Evolutionary conservation across 805 yeast genomes (phyloP).

Genomic region (Starmerella kuoi): DNA sequence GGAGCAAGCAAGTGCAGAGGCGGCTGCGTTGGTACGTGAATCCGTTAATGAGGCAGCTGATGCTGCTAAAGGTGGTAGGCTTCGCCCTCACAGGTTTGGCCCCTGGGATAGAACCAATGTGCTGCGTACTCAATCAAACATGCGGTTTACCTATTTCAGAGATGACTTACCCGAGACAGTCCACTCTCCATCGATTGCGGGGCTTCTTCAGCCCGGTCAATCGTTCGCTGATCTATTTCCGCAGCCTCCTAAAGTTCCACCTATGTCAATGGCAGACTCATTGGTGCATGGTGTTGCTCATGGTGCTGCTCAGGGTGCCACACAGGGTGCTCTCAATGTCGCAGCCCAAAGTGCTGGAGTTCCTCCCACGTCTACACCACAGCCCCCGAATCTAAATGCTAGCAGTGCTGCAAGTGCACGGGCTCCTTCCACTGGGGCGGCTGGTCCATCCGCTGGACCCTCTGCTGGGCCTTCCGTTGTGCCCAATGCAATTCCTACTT

Average conservation of each 20-base stretch:
- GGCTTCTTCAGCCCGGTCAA: constrained; percentile 53
- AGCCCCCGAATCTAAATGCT: neutral
- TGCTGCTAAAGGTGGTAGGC: constrained; percentile 36
- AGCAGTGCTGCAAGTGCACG: neutral
- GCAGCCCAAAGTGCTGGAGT: neutral
- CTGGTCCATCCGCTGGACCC: neutral
- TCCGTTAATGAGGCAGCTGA: constrained; percentile 46
- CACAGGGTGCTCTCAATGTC: constrained; percentile 5
- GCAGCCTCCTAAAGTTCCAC: constrained; percentile 2
- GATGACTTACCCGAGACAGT: constrained; percentile 82
- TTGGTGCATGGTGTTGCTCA: constrained; percentile 6
- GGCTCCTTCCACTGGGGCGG: neutral
- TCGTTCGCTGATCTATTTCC: constrained; percentile 50
- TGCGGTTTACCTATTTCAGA: constrained; percentile 84
- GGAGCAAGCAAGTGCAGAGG: constrained; percentile 30
- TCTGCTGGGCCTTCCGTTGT: neutral
- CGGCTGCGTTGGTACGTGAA: constrained; percentile 27
- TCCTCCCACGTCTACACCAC: neutral
- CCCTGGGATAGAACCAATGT: constrained; percentile 48
- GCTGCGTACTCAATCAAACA: constrained; percentile 29
- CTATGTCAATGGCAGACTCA: constrained; percentile 2
- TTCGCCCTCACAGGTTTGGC: constrained; percentile 60
- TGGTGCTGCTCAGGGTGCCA: constrained; percentile 11
- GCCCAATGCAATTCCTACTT: neutral
- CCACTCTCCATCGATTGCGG: constrained; percentile 80